phyloP scores from a whole-genome alignment of 1,284 basidiomycete species.

The Heterobasidion occidentale region DNA sequence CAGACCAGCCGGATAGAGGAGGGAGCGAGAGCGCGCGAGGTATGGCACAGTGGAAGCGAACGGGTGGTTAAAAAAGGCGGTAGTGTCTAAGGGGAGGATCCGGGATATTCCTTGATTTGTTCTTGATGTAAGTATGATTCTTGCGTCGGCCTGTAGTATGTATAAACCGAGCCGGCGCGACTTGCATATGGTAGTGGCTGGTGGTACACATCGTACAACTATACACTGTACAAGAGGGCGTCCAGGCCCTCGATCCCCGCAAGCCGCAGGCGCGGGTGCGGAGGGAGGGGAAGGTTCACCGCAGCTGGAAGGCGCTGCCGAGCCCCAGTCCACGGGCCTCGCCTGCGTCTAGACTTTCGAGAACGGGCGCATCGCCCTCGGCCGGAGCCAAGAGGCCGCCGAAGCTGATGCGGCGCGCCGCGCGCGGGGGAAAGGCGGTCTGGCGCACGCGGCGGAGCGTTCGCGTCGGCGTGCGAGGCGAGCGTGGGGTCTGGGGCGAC shows the following conservation, averaged over 20 bases:
- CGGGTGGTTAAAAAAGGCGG: neutral
- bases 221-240: neutral
- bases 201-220: neutral
- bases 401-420: slow-evolving; percentile 15
- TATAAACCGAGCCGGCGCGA: neutral
- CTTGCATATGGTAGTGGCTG: neutral
- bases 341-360: neutral
- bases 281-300: slow-evolving; percentile 19
- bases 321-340: slow-evolving; percentile 13
- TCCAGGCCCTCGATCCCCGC: neutral
- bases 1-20: neutral
- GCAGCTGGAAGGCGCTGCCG: slow-evolving; percentile 56
- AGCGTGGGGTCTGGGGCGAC: slow-evolving; percentile 3
- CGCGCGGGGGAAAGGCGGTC: slow-evolving; percentile 13
- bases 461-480: slow-evolving; percentile 8
- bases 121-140: neutral
- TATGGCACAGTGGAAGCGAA: neutral
- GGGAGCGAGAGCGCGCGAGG: neutral
- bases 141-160: neutral
- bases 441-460: slow-evolving; percentile 10
- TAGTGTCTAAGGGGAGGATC: neutral
- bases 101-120: neutral
- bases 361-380: slow-evolving; percentile 1
- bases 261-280: neutral
- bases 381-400: slow-evolving; percentile 11